A percentile compares a stretch with the other conserved stretches of the same genome.
These are phyloP conservation scores for carrot (Daucus carota) DNA, from an alignment of 129 eudicot species.

Conservation along the genomic window DNA sequence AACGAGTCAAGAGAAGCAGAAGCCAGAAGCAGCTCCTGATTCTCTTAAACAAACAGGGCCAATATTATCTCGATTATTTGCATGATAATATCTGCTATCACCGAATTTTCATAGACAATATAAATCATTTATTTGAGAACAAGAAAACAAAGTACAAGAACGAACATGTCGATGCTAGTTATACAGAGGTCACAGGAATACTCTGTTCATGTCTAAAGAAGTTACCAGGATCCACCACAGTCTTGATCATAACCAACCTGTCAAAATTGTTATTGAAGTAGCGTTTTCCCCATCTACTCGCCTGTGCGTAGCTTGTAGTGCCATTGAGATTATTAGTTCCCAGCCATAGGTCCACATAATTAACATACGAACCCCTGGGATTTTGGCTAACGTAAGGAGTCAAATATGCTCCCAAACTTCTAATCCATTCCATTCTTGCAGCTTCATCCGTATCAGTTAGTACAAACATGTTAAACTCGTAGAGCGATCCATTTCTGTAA, in stretches of 20 bases:
- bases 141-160: no score
- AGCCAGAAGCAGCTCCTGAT: no score
- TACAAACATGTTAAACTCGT: neutral
- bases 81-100: no score
- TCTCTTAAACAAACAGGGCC: no score
- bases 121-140: no score
- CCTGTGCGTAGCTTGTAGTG: neutral
- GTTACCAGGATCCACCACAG: neutral
- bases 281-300: neutral
- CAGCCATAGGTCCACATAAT: neutral
- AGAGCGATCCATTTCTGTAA: neutral
- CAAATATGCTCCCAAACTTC: neutral
- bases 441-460: neutral
- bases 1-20: no score
- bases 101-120: no score
- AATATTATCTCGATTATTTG: no score
- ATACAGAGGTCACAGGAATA: neutral
- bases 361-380: neutral
- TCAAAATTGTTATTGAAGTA: neutral
- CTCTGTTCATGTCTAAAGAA: neutral
- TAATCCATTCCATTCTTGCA: neutral
- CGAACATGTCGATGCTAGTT: no score
- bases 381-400: neutral
- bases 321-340: neutral
- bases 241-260: neutral